These are phyloP conservation scores for Pythium angustatum DNA, from an alignment of 352 stramenopile genomes.

Conservation along the genomic window DNA sequence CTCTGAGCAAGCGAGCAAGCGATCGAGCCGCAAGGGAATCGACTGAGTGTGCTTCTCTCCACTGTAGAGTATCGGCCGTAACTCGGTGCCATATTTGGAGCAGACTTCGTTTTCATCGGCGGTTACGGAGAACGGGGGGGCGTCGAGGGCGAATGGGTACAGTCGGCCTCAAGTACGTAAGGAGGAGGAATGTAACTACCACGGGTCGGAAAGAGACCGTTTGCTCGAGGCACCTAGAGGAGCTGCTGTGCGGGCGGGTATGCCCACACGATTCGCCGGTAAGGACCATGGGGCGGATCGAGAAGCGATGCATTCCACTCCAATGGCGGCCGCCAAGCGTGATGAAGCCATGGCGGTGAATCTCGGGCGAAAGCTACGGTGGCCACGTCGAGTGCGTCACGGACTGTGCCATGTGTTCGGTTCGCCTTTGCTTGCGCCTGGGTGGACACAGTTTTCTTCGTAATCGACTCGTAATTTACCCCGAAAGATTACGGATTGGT, in stretches of 20 bases:
- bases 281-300: too few relatives aligned
- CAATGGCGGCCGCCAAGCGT: too few relatives aligned
- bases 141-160: not conserved
- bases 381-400: conserved; percentile 23
- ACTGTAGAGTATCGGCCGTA: not conserved
- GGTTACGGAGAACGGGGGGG: not conserved
- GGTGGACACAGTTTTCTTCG: conserved; percentile 23
- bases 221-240: too few relatives aligned
- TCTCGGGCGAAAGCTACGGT: not conserved
- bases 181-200: conserved; percentile 18
- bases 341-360: not conserved
- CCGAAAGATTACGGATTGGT: conserved; percentile 23
- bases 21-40: not conserved
- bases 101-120: not conserved
- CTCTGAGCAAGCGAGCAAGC: not conserved
- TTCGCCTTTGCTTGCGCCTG: conserved; percentile 1
- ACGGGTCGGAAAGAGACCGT: not conserved
- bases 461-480: conserved; percentile 18
- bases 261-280: too few relatives aligned
- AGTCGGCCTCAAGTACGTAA: not conserved
- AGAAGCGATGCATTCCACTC: too few relatives aligned
- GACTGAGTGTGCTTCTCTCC: not conserved
- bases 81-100: conserved; percentile 9
- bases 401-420: conserved; percentile 1
- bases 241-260: too few relatives aligned